Evolutionary conservation across 2,329 filamentous ascomycete species (phyloP).

Genomic region (Lachnellula hyalina): DNA sequence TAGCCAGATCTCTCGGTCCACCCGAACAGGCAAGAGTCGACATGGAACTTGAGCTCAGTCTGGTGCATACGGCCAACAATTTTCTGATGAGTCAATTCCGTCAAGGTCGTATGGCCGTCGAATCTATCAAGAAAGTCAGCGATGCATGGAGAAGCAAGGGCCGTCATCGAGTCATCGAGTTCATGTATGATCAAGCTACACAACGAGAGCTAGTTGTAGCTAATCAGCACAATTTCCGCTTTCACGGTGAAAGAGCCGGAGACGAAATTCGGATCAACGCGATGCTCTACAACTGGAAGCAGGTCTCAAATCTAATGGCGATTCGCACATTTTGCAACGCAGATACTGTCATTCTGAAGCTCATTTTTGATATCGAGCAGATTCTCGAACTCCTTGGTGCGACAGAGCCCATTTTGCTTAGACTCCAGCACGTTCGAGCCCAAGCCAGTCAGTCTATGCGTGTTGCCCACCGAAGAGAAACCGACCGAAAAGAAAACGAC

Average conservation of each 20-base stretch:
- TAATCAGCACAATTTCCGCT: slow-evolving; percentile 41
- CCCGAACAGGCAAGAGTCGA: slow-evolving; percentile 27
- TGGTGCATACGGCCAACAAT: slow-evolving; percentile 28
- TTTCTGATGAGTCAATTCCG: slow-evolving; percentile 31
- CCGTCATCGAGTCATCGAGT: slow-evolving; percentile 43
- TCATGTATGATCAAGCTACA: slow-evolving; percentile 46
- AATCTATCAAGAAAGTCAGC: slow-evolving; percentile 28
- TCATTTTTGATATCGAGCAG: slow-evolving; percentile 42
- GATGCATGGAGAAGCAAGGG: slow-evolving; percentile 39
- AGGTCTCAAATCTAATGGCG: slow-evolving; percentile 40
- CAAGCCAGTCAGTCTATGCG: slow-evolving; percentile 23
- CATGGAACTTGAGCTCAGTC: slow-evolving; percentile 30
- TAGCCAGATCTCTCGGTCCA: slow-evolving; percentile 24
- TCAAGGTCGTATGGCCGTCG: slow-evolving; percentile 26
- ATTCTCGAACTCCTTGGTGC: slow-evolving; percentile 43
- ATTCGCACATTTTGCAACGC: slow-evolving; percentile 45
- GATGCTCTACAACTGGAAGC: slow-evolving; percentile 44
- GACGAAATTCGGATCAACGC: slow-evolving; percentile 35
- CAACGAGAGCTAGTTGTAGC: slow-evolving; percentile 42
- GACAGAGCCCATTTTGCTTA: slow-evolving; percentile 21
- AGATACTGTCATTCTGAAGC: slow-evolving; percentile 43
- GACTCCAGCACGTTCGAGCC: slow-evolving; percentile 26
- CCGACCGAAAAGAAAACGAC: slow-evolving; percentile 8
- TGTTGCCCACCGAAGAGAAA: slow-evolving; percentile 11
- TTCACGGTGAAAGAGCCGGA: slow-evolving; percentile 38